A percentile compares a stretch with the other conserved stretches of the same genome.
These are phyloP conservation scores for Veloboletus limbatus DNA, from an alignment of 1,284 basidiomycete genomes.

Conservation along the genomic window DNA sequence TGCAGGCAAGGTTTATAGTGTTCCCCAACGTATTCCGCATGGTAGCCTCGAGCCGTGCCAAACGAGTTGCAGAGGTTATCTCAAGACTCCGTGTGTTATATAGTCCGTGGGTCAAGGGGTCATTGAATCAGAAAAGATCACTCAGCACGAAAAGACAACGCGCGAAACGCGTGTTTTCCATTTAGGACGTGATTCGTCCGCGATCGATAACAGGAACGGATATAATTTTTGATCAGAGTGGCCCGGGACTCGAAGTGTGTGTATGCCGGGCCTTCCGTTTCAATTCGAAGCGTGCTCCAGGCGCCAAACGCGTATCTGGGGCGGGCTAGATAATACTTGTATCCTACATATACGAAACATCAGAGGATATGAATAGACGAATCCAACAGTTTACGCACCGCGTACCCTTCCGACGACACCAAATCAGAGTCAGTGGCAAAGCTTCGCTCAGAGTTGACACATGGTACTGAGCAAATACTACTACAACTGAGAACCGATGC, in stretches of 20 bases:
- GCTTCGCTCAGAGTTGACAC: too few relatives aligned
- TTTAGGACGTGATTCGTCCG: background rate
- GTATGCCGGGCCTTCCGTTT: background rate
- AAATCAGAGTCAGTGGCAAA: too few relatives aligned
- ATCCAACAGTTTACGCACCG: background rate
- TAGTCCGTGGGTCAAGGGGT: background rate
- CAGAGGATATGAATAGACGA: background rate
- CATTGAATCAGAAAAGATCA: background rate
- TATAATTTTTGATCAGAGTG: background rate
- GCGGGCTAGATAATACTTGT: background rate
- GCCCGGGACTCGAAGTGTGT: background rate
- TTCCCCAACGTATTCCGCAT: background rate
- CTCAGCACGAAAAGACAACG: slow-evolving; percentile 5
- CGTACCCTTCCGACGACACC: too few relatives aligned
- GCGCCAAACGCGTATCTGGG: background rate
- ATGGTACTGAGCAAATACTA: too few relatives aligned
- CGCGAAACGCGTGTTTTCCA: slow-evolving; percentile 3
- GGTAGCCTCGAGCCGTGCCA: slow-evolving; percentile 1
- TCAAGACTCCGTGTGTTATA: background rate
- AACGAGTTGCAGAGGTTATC: background rate
- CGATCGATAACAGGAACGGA: slow-evolving; percentile 2
- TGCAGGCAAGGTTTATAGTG: background rate
- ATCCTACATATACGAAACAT: background rate
- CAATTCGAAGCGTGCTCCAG: background rate
- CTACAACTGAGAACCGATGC: too few relatives aligned